Evolutionary conservation across 2,329 filamentous ascomycete species (phyloP).

Genomic region (Cercospora sp.): DNA sequence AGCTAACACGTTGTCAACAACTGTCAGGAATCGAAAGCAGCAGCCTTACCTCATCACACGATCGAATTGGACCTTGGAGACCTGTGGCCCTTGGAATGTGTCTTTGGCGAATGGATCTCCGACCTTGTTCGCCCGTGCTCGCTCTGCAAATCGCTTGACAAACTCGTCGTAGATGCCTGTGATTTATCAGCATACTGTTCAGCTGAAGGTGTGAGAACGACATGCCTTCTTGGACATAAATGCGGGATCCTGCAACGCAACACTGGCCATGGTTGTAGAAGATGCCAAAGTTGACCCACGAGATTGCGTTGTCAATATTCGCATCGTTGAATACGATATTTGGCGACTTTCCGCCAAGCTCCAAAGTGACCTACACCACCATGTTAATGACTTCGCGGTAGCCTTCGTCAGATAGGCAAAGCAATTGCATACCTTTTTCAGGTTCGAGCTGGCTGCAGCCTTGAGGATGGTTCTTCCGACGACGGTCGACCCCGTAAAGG

Average conservation of each 20-base stretch:
- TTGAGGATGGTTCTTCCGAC: conserved; percentile 78
- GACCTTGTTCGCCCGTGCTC: conserved; percentile 71
- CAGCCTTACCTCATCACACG: conserved; percentile 72
- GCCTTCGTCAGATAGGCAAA: too few species aligned
- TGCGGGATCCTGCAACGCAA: conserved; percentile 74
- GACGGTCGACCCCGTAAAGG: conserved; percentile 75
- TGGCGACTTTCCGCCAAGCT: conserved; percentile 77
- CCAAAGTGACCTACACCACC: conserved; percentile 60
- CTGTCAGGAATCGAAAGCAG: conserved; percentile 31
- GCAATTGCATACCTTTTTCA: conserved; percentile 60
- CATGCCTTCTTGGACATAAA: conserved; percentile 78
- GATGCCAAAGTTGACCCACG: conserved; percentile 69
- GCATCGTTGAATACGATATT: conserved; percentile 79
- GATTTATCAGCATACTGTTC: background rate
- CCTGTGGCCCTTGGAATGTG: conserved; percentile 87
- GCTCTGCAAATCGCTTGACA: conserved; percentile 74
- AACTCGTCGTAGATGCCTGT: conserved; percentile 75
- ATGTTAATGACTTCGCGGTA: too few species aligned
- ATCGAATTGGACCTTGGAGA: conserved; percentile 82
- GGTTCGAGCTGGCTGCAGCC: conserved; percentile 71
- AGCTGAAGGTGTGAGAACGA: background rate
- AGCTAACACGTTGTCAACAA: conserved; percentile 39
- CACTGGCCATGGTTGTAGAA: conserved; percentile 63
- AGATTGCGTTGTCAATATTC: conserved; percentile 73
- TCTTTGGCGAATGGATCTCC: conserved; percentile 77